Evolutionary conservation across 768 basidiomycete species (phyloP).

Genomic region (Hemileccinum impolitum): DNA sequence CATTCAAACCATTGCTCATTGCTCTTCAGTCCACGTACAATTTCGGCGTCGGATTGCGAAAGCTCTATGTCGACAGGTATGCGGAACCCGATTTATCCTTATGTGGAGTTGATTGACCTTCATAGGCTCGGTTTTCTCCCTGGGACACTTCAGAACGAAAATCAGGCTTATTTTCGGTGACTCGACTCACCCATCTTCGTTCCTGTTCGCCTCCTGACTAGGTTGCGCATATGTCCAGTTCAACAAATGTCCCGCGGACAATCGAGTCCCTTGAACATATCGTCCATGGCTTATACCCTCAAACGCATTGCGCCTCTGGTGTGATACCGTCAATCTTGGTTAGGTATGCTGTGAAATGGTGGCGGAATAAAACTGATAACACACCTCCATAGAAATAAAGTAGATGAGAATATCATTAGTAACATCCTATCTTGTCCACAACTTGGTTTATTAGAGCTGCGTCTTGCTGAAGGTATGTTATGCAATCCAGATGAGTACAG

Average conservation of each 20-base stretch:
- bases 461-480: slow-evolving; percentile 60
- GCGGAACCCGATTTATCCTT: slow-evolving; percentile 3
- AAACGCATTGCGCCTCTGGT: slow-evolving; percentile 41
- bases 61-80: slow-evolving; percentile 65
- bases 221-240: slow-evolving; percentile 34
- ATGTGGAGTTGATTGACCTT: neutral
- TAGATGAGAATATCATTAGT: slow-evolving; percentile 69
- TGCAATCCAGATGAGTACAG: neutral
- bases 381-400: slow-evolving; percentile 47
- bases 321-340: slow-evolving; percentile 50
- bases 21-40: slow-evolving; percentile 56
- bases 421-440: slow-evolving; percentile 69
- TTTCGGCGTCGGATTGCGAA: slow-evolving; percentile 56
- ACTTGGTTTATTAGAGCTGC: slow-evolving; percentile 55
- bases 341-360: slow-evolving; percentile 39
- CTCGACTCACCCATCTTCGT: neutral
- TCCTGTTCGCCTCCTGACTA: neutral
- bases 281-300: slow-evolving; percentile 69
- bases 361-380: neutral
- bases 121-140: slow-evolving; percentile 65
- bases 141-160: slow-evolving; percentile 37
- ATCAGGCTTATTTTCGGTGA: slow-evolving; percentile 58
- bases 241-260: slow-evolving; percentile 76
- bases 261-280: slow-evolving; percentile 73
- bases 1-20: neutral